Percentiles rank a stretch among this genome's conserved stretches.
These are phyloP conservation scores for Lactarius indigo DNA, from an alignment of 768 basidiomycete species.

Conservation along the genomic window DNA sequence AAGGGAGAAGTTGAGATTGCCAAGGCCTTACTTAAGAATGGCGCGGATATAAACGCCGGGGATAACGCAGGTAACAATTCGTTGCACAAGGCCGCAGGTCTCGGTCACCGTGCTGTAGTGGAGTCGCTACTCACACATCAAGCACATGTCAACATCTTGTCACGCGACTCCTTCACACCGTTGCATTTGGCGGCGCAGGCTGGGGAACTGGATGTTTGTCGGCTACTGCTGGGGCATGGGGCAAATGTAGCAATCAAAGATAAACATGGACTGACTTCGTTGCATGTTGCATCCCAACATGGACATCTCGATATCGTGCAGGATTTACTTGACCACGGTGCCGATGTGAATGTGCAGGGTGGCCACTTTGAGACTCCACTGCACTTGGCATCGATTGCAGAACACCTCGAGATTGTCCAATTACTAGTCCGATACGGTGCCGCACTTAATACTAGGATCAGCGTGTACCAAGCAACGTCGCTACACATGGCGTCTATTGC, in stretches of 20 bases:
- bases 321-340: background rate
- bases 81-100: background rate
- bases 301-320: background rate
- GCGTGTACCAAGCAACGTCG: too few relatives aligned
- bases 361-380: background rate
- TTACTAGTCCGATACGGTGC: background rate
- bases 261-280: background rate
- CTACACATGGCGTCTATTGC: too few relatives aligned
- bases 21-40: background rate
- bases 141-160: background rate
- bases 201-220: background rate
- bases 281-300: fast-evolving
- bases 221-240: background rate
- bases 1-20: background rate
- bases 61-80: background rate
- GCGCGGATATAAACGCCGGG: background rate
- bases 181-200: too few relatives aligned
- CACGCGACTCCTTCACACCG: background rate
- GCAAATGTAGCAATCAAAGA: background rate
- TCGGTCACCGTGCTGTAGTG: background rate
- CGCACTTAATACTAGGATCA: background rate
- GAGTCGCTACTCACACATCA: background rate
- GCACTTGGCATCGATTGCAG: background rate
- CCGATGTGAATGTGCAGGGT: background rate
- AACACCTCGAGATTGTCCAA: background rate